These are phyloP conservation scores for Spathaspora sp. DNA, from an alignment of 1,139 yeast species.

Conservation along the genomic window DNA sequence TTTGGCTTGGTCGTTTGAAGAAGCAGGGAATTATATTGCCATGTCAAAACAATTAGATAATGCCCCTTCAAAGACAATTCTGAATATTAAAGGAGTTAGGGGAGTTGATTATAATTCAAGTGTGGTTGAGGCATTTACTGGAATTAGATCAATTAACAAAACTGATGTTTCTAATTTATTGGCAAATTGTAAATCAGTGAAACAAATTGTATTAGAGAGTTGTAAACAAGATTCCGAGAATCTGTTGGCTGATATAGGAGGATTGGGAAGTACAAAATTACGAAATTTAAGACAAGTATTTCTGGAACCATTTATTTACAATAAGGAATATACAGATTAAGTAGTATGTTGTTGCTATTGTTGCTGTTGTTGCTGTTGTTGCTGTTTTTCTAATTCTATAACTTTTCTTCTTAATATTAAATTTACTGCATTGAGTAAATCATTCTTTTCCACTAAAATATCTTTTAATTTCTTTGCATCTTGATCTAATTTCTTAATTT, in stretches of 20 bases:
- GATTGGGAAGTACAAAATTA: slow-evolving; percentile 58
- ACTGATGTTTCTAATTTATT: slow-evolving; percentile 58
- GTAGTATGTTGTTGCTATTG: slow-evolving; percentile 2
- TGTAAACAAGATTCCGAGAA: slow-evolving; percentile 23
- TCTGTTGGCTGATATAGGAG: slow-evolving; percentile 38
- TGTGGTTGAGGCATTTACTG: slow-evolving; percentile 50
- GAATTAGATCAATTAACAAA: slow-evolving; percentile 54
- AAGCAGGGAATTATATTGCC: slow-evolving; percentile 78
- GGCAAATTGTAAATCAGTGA: slow-evolving; percentile 52
- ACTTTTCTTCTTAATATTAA: slow-evolving; percentile 48
- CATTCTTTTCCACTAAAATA: slow-evolving; percentile 67
- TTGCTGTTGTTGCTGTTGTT: slow-evolving; percentile 31
- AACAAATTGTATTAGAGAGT: slow-evolving; percentile 41
- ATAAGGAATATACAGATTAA: slow-evolving; percentile 25
- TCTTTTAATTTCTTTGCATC: slow-evolving; percentile 75
- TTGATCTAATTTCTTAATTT: slow-evolving; percentile 67
- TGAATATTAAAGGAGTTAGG: slow-evolving; percentile 41
- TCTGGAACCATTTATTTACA: slow-evolving; percentile 53
- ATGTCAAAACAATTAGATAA: slow-evolving; percentile 49
- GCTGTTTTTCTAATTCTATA: slow-evolving; percentile 42
- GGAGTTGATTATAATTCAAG: slow-evolving; percentile 49
- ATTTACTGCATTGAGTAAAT: slow-evolving; percentile 51
- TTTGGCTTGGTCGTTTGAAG: slow-evolving; percentile 80
- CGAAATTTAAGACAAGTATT: slow-evolving; percentile 44
- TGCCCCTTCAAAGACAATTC: slow-evolving; percentile 23